phyloP scores from a whole-genome alignment of 805 yeast genomes.

The Ascoidea asiatica region DNA sequence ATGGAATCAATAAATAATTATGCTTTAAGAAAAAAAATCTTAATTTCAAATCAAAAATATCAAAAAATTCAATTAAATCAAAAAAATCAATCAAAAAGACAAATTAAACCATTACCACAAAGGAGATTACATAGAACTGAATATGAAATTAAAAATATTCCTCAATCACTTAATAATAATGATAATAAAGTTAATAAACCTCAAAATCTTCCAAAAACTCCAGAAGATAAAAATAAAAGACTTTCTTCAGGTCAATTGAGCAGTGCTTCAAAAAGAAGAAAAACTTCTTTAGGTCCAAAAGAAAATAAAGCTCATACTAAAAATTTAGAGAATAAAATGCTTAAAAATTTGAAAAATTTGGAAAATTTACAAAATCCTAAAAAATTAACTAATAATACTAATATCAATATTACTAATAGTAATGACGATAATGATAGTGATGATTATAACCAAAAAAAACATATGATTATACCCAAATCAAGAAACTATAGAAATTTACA shows the following conservation, averaged over 20 bases:
- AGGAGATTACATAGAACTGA: too few species aligned
- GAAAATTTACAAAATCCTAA: background rate
- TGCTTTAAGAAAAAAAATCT: conserved; percentile 17
- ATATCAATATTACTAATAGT: too few species aligned
- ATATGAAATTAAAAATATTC: conserved; percentile 1
- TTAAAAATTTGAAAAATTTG: too few species aligned
- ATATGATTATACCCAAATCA: background rate
- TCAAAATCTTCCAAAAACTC: conserved; percentile 1
- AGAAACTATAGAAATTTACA: background rate
- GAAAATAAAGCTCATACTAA: conserved; percentile 18
- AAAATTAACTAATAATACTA: too few species aligned
- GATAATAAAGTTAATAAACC: background rate
- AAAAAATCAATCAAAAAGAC: background rate
- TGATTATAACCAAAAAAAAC: too few species aligned
- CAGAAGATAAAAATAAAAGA: conserved; percentile 3
- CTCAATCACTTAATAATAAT: background rate
- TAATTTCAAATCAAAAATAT: too few species aligned
- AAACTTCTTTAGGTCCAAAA: conserved; percentile 29
- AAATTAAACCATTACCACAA: too few species aligned
- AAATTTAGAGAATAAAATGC: background rate
- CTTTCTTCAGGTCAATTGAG: conserved; percentile 5
- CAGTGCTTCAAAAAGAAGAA: conserved; percentile 19
- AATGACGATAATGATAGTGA: too few species aligned
- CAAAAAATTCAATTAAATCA: background rate
- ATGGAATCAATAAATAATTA: conserved; percentile 29